Evolutionary conservation across 2,329 filamentous ascomycete genomes (phyloP).

Genomic region (Alternaria tenuissima): DNA sequence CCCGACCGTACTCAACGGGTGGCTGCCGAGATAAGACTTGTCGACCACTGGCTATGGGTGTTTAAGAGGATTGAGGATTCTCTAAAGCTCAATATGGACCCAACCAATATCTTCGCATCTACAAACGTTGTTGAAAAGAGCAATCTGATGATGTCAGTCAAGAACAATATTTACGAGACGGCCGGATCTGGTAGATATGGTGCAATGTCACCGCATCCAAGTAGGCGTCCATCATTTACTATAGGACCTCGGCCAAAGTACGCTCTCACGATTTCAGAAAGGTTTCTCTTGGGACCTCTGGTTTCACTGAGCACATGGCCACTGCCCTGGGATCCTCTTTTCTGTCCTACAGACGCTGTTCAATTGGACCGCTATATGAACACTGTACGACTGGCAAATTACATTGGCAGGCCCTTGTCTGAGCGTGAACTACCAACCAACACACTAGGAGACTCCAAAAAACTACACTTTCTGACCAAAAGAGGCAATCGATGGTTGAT

Average conservation of each 20-base stretch:
- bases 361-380: conserved; percentile 29
- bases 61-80: conserved; percentile 27
- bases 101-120: conserved; percentile 35
- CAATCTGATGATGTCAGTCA: conserved; percentile 24
- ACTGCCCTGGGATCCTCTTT: conserved; percentile 37
- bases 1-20: conserved; percentile 26
- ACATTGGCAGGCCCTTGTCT: conserved; percentile 3
- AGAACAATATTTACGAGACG: conserved; percentile 14
- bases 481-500: conserved; percentile 37
- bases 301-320: conserved; percentile 36
- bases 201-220: background rate
- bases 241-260: conserved; percentile 14
- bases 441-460: conserved; percentile 31
- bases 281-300: conserved; percentile 31
- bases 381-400: conserved; percentile 5
- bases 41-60: conserved; percentile 30
- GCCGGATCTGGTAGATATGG: background rate
- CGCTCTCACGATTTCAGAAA: conserved; percentile 25
- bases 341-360: conserved; percentile 28
- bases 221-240: background rate
- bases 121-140: conserved; percentile 34
- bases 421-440: conserved; percentile 24
- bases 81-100: conserved; percentile 30
- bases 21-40: conserved; percentile 29
- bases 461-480: conserved; percentile 39